These are phyloP conservation scores for Beauveria rudraprayagi DNA, from an alignment of 2,329 filamentous ascomycete genomes.

Conservation along the genomic window DNA sequence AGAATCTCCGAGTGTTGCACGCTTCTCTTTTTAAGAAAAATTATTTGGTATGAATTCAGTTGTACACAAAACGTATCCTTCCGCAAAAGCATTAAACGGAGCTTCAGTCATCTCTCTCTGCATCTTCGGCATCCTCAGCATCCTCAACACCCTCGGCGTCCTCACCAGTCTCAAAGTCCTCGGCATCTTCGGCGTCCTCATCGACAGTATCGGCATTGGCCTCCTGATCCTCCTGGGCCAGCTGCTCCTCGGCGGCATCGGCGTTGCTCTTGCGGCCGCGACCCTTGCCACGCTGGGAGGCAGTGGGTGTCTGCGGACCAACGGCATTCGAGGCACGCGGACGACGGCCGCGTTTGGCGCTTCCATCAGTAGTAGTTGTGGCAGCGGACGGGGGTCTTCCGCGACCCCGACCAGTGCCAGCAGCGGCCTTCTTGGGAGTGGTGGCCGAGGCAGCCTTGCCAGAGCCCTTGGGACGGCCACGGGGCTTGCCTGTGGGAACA, in stretches of 20 bases:
- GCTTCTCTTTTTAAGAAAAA: not conserved
- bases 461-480: conserved; percentile 39
- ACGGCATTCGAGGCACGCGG: not conserved
- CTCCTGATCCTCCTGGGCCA: conserved; percentile 15
- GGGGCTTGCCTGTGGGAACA: conserved; percentile 35
- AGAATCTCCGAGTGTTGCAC: not conserved
- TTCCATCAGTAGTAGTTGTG: conserved; percentile 17
- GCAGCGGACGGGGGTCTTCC: conserved; percentile 20
- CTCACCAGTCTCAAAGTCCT: not conserved
- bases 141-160: not conserved
- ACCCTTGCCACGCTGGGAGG: not conserved
- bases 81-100: not conserved
- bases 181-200: conserved; percentile 15
- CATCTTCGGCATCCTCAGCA: not conserved
- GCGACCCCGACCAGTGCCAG: conserved; percentile 22
- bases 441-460: conserved; percentile 16
- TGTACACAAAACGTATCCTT: not conserved
- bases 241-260: conserved; percentile 20
- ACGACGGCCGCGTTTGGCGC: not conserved
- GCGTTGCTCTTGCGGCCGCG: conserved; percentile 12
- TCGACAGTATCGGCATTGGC: conserved; percentile 14
- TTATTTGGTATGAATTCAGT: not conserved
- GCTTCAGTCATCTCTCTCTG: not conserved
- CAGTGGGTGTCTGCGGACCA: not conserved
- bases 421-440: conserved; percentile 4